Evolutionary conservation across 495 filamentous ascomycete species (phyloP).

Genomic region (Penicillium herquei): DNA sequence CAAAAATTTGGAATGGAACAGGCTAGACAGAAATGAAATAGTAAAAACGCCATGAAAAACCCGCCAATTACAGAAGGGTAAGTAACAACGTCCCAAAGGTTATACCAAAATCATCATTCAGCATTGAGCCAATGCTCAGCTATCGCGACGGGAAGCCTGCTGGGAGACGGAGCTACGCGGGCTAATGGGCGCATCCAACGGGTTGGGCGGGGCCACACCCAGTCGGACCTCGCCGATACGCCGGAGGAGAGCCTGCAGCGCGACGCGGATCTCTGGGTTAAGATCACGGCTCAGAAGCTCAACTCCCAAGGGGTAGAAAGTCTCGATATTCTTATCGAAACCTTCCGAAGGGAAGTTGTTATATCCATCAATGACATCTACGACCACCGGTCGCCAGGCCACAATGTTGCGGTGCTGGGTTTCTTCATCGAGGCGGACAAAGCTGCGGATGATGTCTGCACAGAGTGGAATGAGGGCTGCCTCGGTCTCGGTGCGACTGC

Average conservation of each 20-base stretch:
- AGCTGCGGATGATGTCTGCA: constrained; percentile 84
- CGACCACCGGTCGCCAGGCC: constrained; percentile 94
- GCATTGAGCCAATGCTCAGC: constrained; percentile 8
- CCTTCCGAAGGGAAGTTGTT: constrained; percentile 80
- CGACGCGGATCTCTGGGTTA: constrained; percentile 70
- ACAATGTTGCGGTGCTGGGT: constrained; percentile 93
- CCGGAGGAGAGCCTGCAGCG: constrained; percentile 71
- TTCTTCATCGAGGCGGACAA: constrained; percentile 83
- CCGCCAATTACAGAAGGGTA: constrained; percentile 22
- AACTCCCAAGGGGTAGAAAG: constrained; percentile 82
- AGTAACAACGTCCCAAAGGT: constrained; percentile 37
- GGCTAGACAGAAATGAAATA: constrained; percentile 9
- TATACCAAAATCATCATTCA: constrained; percentile 14
- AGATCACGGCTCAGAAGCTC: constrained; percentile 83
- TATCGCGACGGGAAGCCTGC: constrained; percentile 29
- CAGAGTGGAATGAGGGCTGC: constrained; percentile 91
- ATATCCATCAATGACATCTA: constrained; percentile 96
- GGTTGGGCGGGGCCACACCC: constrained; percentile 52
- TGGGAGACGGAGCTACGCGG: constrained; percentile 45
- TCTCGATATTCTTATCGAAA: constrained; percentile 74
- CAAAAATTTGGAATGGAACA: constrained; percentile 2
- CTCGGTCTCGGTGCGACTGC: constrained; percentile 77
- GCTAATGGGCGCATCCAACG: constrained; percentile 41
- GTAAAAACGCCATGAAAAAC: constrained; percentile 19
- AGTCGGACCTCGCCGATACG: constrained; percentile 80